These are phyloP conservation scores for Cercospora nicotianae DNA, from an alignment of 2,329 filamentous ascomycete species.

Conservation along the genomic window DNA sequence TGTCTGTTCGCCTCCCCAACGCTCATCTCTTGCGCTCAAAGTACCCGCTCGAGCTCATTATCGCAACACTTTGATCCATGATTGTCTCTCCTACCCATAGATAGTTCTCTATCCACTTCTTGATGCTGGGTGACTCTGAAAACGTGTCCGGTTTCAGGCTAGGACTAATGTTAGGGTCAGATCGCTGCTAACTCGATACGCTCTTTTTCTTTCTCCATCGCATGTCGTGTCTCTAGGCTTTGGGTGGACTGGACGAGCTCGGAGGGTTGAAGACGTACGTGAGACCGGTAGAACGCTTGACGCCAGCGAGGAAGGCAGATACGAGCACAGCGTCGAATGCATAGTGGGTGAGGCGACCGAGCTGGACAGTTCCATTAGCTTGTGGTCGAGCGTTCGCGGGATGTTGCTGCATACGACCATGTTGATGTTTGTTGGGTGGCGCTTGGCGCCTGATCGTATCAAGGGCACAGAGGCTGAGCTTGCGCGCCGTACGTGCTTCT, in stretches of 20 bases:
- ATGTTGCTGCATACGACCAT: conserved; percentile 8
- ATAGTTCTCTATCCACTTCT: conserved; percentile 89
- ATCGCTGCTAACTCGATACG: background rate
- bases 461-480: background rate
- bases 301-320: conserved; percentile 92
- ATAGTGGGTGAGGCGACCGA: conserved; percentile 91
- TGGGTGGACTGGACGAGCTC: background rate
- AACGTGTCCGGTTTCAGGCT: conserved; percentile 88
- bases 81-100: conserved; percentile 94
- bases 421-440: background rate
- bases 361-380: conserved; percentile 61
- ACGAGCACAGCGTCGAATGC: conserved; percentile 95
- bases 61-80: conserved; percentile 94
- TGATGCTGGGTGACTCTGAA: conserved; percentile 77
- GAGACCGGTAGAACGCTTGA: conserved; percentile 95
- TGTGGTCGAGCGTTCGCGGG: background rate
- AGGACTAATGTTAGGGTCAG: conserved; percentile 57
- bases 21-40: conserved; percentile 83
- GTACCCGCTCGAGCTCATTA: conserved; percentile 82
- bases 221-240: background rate
- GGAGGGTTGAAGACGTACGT: conserved; percentile 68
- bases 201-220: background rate
- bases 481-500: background rate
- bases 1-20: background rate
- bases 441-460: conserved; percentile 6